Conservation (phyloP, 805 yeast species). For the Cyberlindnera euphorbiiphila region DNA sequence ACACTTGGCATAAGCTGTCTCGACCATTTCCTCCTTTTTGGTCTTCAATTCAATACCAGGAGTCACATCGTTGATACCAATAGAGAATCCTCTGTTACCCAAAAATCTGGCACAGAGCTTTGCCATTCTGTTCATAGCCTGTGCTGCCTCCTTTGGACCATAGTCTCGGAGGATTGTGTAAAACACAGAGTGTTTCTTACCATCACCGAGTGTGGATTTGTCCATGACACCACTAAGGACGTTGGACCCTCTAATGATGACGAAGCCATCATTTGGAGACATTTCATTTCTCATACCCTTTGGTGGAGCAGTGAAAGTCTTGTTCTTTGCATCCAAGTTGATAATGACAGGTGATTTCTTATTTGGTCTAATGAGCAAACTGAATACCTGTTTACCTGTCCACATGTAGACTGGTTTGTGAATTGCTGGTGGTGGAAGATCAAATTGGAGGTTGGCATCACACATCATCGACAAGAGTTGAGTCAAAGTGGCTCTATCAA, state of each 20-base stretch:
- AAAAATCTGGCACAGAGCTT: conserved; percentile 92
- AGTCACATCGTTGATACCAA: conserved; percentile 96
- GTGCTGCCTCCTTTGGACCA: conserved; percentile 95
- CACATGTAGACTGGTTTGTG: conserved; percentile 85
- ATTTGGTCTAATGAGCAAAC: conserved; percentile 83
- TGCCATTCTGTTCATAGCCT: conserved; percentile 99
- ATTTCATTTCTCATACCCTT: conserved; percentile 77
- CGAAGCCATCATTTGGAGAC: conserved; percentile 97
- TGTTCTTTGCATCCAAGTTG: conserved; percentile 91
- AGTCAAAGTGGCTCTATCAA: conserved; percentile 77
- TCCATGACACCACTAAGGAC: conserved; percentile 95
- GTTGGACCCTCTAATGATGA: conserved; percentile 83
- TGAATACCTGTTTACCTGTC: conserved; percentile 97
- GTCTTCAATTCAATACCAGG: conserved; percentile 76
- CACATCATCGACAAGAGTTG: conserved; percentile 94
- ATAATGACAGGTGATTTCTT: conserved; percentile 70
- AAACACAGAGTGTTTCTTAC: conserved; percentile 94
- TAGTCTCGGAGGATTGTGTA: conserved; percentile 92
- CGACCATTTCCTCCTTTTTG: conserved; percentile 85
- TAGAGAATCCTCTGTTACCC: conserved; percentile 95
- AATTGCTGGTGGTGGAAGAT: conserved; percentile 92
- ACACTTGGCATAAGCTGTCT: conserved; percentile 84
- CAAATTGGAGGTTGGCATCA: conserved; percentile 84
- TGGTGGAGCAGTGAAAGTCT: conserved; percentile 78
- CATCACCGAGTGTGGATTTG: conserved; percentile 93